Percentiles rank a stretch among this genome's conserved stretches.
Conservation (phyloP, 2,329 filamentous ascomycete genomes). For the Monosporascus sp. region DNA sequence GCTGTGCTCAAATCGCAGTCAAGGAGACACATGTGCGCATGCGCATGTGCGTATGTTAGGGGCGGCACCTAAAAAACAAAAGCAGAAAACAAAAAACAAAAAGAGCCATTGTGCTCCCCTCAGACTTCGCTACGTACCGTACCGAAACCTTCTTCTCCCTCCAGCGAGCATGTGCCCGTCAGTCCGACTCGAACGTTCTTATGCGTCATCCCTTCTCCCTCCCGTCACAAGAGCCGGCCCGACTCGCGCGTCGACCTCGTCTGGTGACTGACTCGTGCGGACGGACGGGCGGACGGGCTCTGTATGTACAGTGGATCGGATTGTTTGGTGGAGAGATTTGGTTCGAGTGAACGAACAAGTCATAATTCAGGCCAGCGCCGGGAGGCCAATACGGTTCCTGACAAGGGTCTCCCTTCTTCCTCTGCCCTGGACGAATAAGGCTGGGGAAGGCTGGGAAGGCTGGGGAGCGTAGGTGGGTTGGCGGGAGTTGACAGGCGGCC, state of each 20-base stretch:
- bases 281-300: not conserved
- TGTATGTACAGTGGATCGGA: not conserved
- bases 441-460: too few relatives aligned
- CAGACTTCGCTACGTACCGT: constrained; percentile 2
- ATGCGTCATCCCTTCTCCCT: not conserved
- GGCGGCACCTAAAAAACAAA: not conserved
- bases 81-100: not conserved
- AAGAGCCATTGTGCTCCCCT: not conserved
- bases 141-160: not conserved
- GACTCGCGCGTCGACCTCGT: not conserved
- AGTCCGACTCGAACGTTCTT: not conserved
- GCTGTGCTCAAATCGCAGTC: too few relatives aligned
- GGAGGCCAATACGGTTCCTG: not conserved
- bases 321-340: not conserved
- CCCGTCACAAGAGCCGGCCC: not conserved
- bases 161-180: not conserved
- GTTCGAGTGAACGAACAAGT: not conserved
- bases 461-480: not conserved
- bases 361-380: not conserved
- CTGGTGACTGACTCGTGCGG: not conserved
- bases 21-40: too few relatives aligned
- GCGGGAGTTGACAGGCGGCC: not conserved
- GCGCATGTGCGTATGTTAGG: too few relatives aligned
- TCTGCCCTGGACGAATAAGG: not conserved
- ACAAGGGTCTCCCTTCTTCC: not conserved